Evolutionary conservation across 306 rosid species (phyloP).

Genomic region (Sophora flavescens): DNA sequence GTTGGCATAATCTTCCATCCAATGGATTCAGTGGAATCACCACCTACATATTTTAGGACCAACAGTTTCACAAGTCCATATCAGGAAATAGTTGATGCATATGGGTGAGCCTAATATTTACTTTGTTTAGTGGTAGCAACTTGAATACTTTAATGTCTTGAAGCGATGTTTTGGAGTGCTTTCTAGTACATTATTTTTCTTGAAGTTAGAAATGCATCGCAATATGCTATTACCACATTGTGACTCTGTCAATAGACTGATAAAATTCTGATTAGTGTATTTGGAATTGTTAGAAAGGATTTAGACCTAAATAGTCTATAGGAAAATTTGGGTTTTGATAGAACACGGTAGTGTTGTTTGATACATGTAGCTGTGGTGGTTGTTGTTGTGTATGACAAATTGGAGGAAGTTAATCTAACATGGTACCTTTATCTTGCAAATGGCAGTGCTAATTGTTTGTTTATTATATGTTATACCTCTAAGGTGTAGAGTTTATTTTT

Average conservation of each 20-base stretch:
- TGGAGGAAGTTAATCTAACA: conserved; percentile 4
- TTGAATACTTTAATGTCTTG: conserved; percentile 36
- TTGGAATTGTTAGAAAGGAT: conserved; percentile 2
- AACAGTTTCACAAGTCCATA: conserved; percentile 89
- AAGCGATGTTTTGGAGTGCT: conserved; percentile 34
- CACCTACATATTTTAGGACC: conserved; percentile 95
- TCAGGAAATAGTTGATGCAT: conserved; percentile 99
- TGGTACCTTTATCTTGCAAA: conserved; percentile 13
- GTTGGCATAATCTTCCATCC: conserved; percentile 91
- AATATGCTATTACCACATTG: conserved; percentile 17
- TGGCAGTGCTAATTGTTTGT: conserved; percentile 13
- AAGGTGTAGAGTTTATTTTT: conserved; percentile 8
- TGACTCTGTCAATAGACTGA: background rate
- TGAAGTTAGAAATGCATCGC: conserved; percentile 18
- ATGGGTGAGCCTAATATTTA: conserved; percentile 78
- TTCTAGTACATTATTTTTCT: conserved; percentile 32
- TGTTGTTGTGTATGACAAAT: background rate
- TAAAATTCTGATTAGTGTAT: conserved; percentile 21
- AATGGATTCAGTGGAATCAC: conserved; percentile 92
- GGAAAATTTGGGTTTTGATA: no score
- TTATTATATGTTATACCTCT: conserved; percentile 2
- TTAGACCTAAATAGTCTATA: no score
- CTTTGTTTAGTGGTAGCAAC: conserved; percentile 29
- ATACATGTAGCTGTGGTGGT: no score
- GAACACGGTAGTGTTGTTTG: no score